Conservation (phyloP, 768 basidiomycete genomes). For the Lactifluus piperatus region DNA sequence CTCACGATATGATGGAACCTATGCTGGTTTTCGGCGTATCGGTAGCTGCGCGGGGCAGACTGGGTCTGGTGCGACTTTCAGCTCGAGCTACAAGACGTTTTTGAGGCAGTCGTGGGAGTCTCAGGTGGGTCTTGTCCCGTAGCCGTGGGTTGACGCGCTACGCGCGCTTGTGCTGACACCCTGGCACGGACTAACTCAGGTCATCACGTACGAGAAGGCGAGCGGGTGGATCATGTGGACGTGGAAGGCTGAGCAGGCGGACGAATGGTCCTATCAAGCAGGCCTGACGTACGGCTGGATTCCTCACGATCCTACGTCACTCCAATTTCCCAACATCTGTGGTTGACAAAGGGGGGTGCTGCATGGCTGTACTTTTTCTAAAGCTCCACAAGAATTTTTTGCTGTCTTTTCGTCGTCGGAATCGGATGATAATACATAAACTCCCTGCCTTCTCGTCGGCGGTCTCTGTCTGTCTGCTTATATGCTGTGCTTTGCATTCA, state of each 20-base stretch:
- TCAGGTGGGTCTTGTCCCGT: slow-evolving; percentile 36
- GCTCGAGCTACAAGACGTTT: slow-evolving; percentile 71
- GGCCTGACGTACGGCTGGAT: slow-evolving; percentile 81
- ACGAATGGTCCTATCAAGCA: slow-evolving; percentile 87
- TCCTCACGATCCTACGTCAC: slow-evolving; percentile 46
- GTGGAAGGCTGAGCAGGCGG: slow-evolving; percentile 75
- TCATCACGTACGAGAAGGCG: slow-evolving; percentile 54
- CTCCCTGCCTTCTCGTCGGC: background rate
- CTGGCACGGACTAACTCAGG: slow-evolving; percentile 11
- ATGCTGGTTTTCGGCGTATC: slow-evolving; percentile 50
- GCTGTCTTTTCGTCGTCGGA: too few species aligned
- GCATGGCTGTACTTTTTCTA: too few species aligned
- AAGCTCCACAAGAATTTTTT: too few species aligned
- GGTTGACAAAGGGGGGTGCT: too few species aligned
- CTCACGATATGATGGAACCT: slow-evolving; percentile 48
- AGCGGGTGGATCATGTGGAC: slow-evolving; percentile 77
- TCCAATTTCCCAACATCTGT: slow-evolving; percentile 57
- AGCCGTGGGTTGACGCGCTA: too few species aligned
- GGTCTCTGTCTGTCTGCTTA: background rate
- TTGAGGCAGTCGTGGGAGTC: slow-evolving; percentile 79
- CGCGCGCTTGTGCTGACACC: background rate
- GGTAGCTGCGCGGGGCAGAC: slow-evolving; percentile 72
- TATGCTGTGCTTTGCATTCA: background rate
- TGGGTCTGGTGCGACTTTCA: slow-evolving; percentile 65
- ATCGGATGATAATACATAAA: too few species aligned